These are phyloP conservation scores for Cyclotella baltica DNA, from an alignment of 108 stramenopile genomes.

Conservation along the genomic window DNA sequence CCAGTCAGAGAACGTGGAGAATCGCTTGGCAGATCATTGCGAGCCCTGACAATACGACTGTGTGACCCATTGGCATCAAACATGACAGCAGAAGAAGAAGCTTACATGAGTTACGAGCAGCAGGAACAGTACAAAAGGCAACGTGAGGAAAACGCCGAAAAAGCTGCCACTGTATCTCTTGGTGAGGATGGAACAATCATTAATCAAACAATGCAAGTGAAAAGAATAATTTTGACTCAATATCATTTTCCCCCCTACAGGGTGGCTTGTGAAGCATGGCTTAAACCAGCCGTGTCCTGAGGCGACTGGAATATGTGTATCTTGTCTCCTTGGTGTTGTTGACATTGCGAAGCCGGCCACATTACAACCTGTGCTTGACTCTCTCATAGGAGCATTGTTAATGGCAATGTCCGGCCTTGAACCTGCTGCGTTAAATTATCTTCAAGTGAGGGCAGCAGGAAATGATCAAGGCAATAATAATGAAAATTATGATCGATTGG, in stretches of 20 bases:
- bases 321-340: constrained; percentile 78
- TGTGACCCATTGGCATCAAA: constrained; percentile 55
- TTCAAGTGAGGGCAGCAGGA: constrained; percentile 77
- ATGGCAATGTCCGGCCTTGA: constrained; percentile 84
- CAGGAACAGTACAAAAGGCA: constrained; percentile 27
- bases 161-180: constrained; percentile 72
- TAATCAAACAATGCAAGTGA: too few relatives aligned
- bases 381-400: constrained; percentile 72
- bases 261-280: constrained; percentile 81
- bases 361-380: constrained; percentile 80
- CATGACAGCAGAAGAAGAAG: constrained; percentile 25
- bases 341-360: constrained; percentile 68
- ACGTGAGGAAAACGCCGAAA: constrained; percentile 55
- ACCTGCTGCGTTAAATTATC: constrained; percentile 86
- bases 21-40: constrained; percentile 63
- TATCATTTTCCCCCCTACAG: constrained; percentile 11
- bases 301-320: constrained; percentile 79
- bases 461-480: constrained; percentile 49
- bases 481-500: constrained; percentile 71
- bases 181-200: too few relatives aligned
- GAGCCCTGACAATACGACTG: constrained; percentile 72
- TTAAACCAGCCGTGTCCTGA: constrained; percentile 83
- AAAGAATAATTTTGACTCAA: background rate
- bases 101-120: constrained; percentile 44
- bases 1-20: constrained; percentile 82